Base-by-base conservation (phyloP, 164 flowering plant species). In the Protea cynaroides region DNA sequence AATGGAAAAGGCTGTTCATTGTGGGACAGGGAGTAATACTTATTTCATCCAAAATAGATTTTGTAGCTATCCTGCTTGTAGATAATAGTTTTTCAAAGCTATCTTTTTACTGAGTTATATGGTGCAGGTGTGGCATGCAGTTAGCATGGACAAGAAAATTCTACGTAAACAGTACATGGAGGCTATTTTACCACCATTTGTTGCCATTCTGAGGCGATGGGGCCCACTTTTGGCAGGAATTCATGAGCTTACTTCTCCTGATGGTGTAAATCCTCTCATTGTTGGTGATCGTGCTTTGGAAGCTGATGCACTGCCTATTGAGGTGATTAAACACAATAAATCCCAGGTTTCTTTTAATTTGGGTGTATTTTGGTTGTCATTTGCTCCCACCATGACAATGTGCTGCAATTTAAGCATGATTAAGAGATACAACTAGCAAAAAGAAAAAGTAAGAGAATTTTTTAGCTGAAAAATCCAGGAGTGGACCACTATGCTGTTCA, bases 191-290 rank as follows among this genome's bases (percentile, higher is more conserved):
- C 99, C 99, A 25, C 97, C 99, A 49, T 95, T 85, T 90, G 95
- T 95, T 69, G 96, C 96, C 25, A 77, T 88, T 62, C 78, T 95
- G 71, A 81, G 98, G 74, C 85, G 97, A 69, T 95, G 99, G 99
- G 82, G 99, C 25, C 99, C 99, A 61, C 89, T 89, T 72, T 78
- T 95, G 75, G 97, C 97, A 50, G 97, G 97, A 69, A 85, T 92
- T 67, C 90, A 88, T 75, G 97, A 95, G 68, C 93, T 95, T 75
- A 87, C 96, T 46, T 88, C 94, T 46, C 76, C 91, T 25, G 98
- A 90, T 77, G 97, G 94, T 74, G 69, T 81, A 61, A 95, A 95
- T 79, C 99, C 99, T 54, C 87, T 95, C 56, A 69, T 78, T 67
- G 87, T 75, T 55, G 99, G 92, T 80, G 98, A 92, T 65, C 97